phyloP scores from a whole-genome alignment of 1,284 basidiomycete species.

The Naganishia sp. region DNA sequence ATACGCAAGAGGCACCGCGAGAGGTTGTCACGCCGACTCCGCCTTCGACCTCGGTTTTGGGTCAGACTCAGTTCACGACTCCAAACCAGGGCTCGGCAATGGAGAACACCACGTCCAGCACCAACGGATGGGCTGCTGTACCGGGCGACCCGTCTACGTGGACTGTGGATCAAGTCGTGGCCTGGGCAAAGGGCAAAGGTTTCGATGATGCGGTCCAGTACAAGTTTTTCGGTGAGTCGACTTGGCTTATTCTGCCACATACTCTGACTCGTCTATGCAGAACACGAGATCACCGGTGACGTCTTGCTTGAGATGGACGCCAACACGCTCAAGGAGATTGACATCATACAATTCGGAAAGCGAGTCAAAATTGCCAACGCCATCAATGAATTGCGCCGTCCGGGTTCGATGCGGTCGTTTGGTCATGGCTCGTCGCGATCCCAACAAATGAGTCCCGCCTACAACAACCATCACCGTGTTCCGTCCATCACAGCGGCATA shows the following conservation, averaged over 20 bases:
- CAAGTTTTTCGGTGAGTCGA: constrained; percentile 75
- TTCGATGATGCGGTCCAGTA: constrained; percentile 80
- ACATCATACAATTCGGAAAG: constrained; percentile 91
- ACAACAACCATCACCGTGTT: constrained; percentile 14
- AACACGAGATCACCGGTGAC: constrained; percentile 98
- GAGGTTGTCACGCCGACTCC: constrained; percentile 37
- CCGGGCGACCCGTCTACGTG: constrained; percentile 66
- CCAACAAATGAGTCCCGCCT: constrained; percentile 17
- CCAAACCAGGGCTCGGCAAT: background rate
- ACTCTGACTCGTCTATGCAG: constrained; percentile 53
- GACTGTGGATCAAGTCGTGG: constrained; percentile 84
- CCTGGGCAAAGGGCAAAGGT: constrained; percentile 81
- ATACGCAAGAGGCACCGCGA: background rate
- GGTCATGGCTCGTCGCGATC: constrained; percentile 26
- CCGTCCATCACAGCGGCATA: constrained; percentile 12
- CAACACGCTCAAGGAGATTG: constrained; percentile 92
- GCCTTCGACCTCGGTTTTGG: constrained; percentile 13
- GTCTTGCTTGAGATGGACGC: constrained; percentile 92
- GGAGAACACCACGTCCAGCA: background rate
- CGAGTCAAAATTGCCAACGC: constrained; percentile 90
- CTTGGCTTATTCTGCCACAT: too few relatives aligned
- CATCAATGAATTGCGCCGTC: constrained; percentile 82
- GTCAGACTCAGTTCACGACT: background rate
- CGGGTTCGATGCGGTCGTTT: constrained; percentile 50
- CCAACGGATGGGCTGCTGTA: constrained; percentile 31